phyloP scores from a whole-genome alignment of 1,284 basidiomycete genomes.

The Austroboletus novae-zelandiae region DNA sequence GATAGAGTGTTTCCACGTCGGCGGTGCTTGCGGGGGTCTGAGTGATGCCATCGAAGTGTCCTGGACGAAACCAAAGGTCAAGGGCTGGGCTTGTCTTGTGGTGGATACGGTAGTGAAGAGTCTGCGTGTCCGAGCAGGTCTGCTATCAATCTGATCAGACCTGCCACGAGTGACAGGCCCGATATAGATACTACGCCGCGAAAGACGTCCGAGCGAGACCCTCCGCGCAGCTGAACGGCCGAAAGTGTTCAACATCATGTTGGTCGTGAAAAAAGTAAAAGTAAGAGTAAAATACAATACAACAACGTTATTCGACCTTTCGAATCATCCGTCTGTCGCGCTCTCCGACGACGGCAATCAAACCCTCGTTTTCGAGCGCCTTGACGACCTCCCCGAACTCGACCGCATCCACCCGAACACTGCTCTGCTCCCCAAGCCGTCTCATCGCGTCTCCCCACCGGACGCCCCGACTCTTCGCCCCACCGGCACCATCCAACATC shows the following conservation, averaged over 20 bases:
- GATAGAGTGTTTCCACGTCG: slow-evolving; percentile 67
- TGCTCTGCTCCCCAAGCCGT: slow-evolving; percentile 76
- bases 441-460: slow-evolving; percentile 79
- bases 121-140: slow-evolving; percentile 4
- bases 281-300: neutral
- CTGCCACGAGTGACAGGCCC: slow-evolving; percentile 7
- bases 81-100: slow-evolving; percentile 5
- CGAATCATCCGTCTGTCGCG: slow-evolving; percentile 81
- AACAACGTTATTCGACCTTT: slow-evolving; percentile 42
- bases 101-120: slow-evolving; percentile 13
- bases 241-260: neutral
- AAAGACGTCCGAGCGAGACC: neutral
- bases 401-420: slow-evolving; percentile 67
- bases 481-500: slow-evolving; percentile 58
- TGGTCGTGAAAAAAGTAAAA: neutral
- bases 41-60: slow-evolving; percentile 37
- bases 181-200: slow-evolving; percentile 28
- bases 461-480: slow-evolving; percentile 60
- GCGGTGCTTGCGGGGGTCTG: slow-evolving; percentile 65
- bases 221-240: slow-evolving; percentile 6
- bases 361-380: slow-evolving; percentile 77
- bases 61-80: slow-evolving; percentile 13
- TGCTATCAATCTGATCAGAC: slow-evolving; percentile 3
- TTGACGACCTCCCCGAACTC: slow-evolving; percentile 86
- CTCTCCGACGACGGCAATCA: slow-evolving; percentile 83